phyloP scores from a whole-genome alignment of 2,329 filamentous ascomycete species.

The Botrytis deweyae region DNA sequence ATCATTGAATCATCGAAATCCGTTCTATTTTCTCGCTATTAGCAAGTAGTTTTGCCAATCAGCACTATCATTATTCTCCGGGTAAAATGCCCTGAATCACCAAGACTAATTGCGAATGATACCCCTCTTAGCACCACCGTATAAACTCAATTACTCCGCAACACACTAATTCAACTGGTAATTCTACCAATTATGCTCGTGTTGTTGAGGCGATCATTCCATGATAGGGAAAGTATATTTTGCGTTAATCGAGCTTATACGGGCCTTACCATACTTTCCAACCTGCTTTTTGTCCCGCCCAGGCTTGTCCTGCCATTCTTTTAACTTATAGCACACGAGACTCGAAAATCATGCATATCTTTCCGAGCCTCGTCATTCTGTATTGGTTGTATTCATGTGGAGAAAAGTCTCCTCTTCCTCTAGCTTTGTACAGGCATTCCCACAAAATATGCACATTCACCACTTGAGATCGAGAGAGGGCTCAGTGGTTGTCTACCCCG shows the following conservation, averaged over 20 bases:
- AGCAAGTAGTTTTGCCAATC: constrained; percentile 5
- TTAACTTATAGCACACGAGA: not conserved
- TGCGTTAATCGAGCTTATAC: not conserved
- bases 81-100: not conserved
- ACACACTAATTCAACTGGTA: not conserved
- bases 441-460: not conserved
- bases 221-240: not conserved
- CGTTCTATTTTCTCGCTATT: not conserved
- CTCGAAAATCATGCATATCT: not conserved
- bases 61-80: constrained; percentile 3
- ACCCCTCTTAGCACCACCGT: not conserved
- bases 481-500: not conserved
- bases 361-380: not conserved
- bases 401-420: not conserved
- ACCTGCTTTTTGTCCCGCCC: not conserved
- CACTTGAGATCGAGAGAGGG: not conserved
- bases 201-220: not conserved
- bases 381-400: not conserved
- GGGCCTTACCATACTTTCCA: not conserved
- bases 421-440: not conserved
- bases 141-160: not conserved
- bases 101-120: not conserved
- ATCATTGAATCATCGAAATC: not conserved
- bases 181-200: not conserved
- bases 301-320: not conserved